Evolutionary conservation across 1,284 basidiomycete species (phyloP).

Genomic region (Cryptococcus deneoformans): DNA sequence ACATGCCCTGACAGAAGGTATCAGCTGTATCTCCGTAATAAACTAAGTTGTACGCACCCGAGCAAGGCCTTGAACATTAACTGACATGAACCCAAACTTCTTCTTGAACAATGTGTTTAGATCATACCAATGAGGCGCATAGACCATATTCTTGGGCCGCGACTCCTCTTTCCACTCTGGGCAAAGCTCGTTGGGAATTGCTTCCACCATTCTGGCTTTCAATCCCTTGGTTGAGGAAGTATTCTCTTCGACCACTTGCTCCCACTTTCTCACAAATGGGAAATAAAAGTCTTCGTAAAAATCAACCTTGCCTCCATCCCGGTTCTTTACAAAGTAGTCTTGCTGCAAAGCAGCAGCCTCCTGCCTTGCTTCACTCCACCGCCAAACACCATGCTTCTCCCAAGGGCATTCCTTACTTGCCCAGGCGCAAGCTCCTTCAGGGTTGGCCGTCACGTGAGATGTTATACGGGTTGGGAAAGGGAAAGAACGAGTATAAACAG

Average conservation of each 20-base stretch:
- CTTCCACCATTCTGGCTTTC: slow-evolving; percentile 68
- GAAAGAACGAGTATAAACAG: slow-evolving; percentile 74
- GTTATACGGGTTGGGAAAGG: slow-evolving; percentile 69
- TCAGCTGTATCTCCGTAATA: background rate
- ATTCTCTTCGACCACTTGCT: slow-evolving; percentile 56
- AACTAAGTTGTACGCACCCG: slow-evolving; percentile 56
- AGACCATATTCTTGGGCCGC: slow-evolving; percentile 72
- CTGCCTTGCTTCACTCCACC: slow-evolving; percentile 70
- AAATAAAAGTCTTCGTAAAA: slow-evolving; percentile 86
- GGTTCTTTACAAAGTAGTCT: slow-evolving; percentile 77
- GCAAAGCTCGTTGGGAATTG: slow-evolving; percentile 91
- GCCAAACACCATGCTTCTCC: slow-evolving; percentile 93
- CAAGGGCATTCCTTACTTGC: slow-evolving; percentile 72
- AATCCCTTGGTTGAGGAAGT: slow-evolving; percentile 42
- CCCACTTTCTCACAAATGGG: slow-evolving; percentile 74
- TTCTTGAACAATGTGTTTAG: slow-evolving; percentile 80
- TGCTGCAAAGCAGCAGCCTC: slow-evolving; percentile 75
- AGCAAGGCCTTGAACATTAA: slow-evolving; percentile 86
- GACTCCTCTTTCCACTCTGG: slow-evolving; percentile 67
- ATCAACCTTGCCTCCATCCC: slow-evolving; percentile 63
- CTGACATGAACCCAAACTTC: slow-evolving; percentile 72
- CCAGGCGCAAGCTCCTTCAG: slow-evolving; percentile 63
- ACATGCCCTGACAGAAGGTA: slow-evolving; percentile 65
- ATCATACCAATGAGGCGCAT: slow-evolving; percentile 94
- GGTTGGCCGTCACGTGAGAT: slow-evolving; percentile 51